Conservation (phyloP, 768 basidiomycete species). For the Macrocybe gigantea region DNA sequence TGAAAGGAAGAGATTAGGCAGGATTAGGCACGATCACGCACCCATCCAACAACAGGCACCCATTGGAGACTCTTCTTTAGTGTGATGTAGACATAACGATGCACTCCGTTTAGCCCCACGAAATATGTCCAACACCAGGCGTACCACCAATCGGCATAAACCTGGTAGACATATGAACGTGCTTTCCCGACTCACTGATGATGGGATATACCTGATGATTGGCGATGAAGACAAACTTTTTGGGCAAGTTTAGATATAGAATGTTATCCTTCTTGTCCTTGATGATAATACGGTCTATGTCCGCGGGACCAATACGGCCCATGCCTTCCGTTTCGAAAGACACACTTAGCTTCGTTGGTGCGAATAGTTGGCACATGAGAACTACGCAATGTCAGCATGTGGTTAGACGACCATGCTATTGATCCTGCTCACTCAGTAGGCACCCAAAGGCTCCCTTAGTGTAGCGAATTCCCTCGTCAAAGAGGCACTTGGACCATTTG, state of each 20-base stretch:
- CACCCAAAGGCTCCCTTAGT: conserved; percentile 81
- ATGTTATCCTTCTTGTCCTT: conserved; percentile 54
- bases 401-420: not conserved
- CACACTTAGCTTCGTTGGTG: conserved; percentile 65
- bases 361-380: conserved; percentile 77
- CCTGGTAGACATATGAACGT: conserved; percentile 27
- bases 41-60: conserved; percentile 87
- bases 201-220: conserved; percentile 77
- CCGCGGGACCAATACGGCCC: conserved; percentile 55
- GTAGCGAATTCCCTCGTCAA: conserved; percentile 66
- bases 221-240: conserved; percentile 77
- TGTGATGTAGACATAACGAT: conserved; percentile 80
- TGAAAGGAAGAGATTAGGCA: not conserved
- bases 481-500: conserved; percentile 44
- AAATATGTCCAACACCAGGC: conserved; percentile 81
- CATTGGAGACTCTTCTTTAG: conserved; percentile 85
- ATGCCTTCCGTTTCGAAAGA: conserved; percentile 69
- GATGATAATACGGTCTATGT: conserved; percentile 51
- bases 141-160: conserved; percentile 85
- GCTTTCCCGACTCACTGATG: not conserved
- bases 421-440: conserved; percentile 51
- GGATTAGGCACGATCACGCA: conserved; percentile 24
- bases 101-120: conserved; percentile 50
- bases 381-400: conserved; percentile 34
- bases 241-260: conserved; percentile 61